Percentiles rank a stretch among this genome's conserved stretches.
Evolutionary conservation across 2,329 filamentous ascomycete species (phyloP).

Genomic region (Colletotrichum nymphaeae): DNA sequence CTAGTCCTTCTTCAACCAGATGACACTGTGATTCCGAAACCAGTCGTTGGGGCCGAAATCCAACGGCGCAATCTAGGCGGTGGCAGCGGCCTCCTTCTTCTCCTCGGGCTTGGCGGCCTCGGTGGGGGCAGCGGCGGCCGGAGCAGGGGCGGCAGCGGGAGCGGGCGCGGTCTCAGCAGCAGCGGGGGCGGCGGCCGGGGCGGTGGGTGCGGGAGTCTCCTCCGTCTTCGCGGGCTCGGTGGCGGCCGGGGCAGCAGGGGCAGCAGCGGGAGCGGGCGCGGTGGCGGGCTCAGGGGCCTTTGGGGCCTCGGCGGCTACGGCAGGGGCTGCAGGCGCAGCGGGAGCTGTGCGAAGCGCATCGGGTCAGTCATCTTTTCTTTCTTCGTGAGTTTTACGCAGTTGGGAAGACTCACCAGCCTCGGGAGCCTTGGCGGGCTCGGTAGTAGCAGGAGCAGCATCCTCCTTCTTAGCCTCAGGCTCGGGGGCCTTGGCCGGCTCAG

Average conservation of each 20-base stretch:
- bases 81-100: slow-evolving; percentile 39
- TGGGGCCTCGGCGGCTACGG: slow-evolving; percentile 41
- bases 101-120: slow-evolving; percentile 41
- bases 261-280: background rate
- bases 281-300: slow-evolving; percentile 36
- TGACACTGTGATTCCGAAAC: too few species aligned
- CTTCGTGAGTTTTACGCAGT: background rate
- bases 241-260: slow-evolving; percentile 38
- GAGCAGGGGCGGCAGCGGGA: slow-evolving; percentile 38
- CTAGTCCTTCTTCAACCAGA: background rate
- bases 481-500: slow-evolving; percentile 35
- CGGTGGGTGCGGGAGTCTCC: slow-evolving; percentile 10
- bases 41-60: background rate
- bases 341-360: slow-evolving; percentile 5
- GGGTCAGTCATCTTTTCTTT: background rate
- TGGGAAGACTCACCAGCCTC: slow-evolving; percentile 21
- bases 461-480: slow-evolving; percentile 29
- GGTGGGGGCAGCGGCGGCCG: slow-evolving; percentile 41
- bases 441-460: slow-evolving; percentile 26
- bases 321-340: slow-evolving; percentile 26
- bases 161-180: slow-evolving; percentile 40
- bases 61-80: slow-evolving; percentile 23
- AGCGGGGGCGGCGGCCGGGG: slow-evolving; percentile 37
- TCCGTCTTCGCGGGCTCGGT: slow-evolving; percentile 39
- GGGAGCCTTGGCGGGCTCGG: slow-evolving; percentile 36